A percentile compares a stretch with the other conserved stretches of the same genome.
These are phyloP conservation scores for Eurotiales sp. DNA, from an alignment of 2,329 filamentous ascomycete genomes.

Conservation along the genomic window DNA sequence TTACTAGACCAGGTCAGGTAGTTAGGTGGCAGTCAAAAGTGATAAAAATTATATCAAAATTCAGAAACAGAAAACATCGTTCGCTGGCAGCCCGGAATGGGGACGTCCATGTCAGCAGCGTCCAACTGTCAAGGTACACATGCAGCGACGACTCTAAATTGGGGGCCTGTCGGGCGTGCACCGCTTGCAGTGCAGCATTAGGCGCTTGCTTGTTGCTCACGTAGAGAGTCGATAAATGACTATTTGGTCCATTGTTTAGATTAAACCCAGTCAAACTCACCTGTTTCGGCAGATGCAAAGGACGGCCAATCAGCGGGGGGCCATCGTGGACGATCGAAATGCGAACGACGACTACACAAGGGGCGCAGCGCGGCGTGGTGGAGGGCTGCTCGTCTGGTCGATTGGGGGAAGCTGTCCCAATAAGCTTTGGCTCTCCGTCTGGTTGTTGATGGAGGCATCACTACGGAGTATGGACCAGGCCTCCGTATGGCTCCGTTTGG, in stretches of 20 bases:
- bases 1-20: slow-evolving; percentile 3
- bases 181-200: background rate
- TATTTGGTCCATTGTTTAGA: no score
- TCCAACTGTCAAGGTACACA: background rate
- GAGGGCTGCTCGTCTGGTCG: background rate
- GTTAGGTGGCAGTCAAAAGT: slow-evolving; percentile 5
- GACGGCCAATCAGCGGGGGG: background rate
- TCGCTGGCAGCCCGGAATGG: no score
- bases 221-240: no score
- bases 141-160: background rate
- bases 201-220: slow-evolving; percentile 1
- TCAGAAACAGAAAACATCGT: no score
- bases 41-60: no score
- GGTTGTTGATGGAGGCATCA: background rate
- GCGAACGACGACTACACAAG: background rate
- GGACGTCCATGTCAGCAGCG: slow-evolving; percentile 1
- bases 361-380: background rate
- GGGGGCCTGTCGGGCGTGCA: background rate
- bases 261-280: no score
- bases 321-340: background rate
- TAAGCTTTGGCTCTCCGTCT: slow-evolving; percentile 10
- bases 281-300: slow-evolving; percentile 4
- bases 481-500: no score
- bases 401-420: slow-evolving; percentile 3
- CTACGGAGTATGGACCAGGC: no score